These are phyloP conservation scores for Penicillium polonicum DNA, from an alignment of 2,329 filamentous ascomycete genomes.

Conservation along the genomic window DNA sequence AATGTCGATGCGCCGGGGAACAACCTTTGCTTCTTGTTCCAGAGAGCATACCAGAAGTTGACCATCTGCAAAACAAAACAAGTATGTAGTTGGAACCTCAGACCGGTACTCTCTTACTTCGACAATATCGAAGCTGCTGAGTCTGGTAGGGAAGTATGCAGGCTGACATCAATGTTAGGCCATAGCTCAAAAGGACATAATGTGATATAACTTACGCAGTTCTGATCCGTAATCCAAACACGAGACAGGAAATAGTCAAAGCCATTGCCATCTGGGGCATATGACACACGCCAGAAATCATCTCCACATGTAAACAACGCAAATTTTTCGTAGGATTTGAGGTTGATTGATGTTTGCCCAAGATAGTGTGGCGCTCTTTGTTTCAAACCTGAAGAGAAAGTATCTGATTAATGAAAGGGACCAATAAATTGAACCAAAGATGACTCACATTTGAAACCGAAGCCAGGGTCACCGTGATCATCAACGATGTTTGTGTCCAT, in stretches of 20 bases:
- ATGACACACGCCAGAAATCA: slow-evolving; percentile 41
- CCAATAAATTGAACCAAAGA: background rate
- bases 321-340: slow-evolving; percentile 32
- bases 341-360: slow-evolving; percentile 39
- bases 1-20: slow-evolving; percentile 42
- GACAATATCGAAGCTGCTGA: slow-evolving; percentile 40
- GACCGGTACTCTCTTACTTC: slow-evolving; percentile 24
- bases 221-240: slow-evolving; percentile 46
- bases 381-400: slow-evolving; percentile 28
- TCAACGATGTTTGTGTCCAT: slow-evolving; percentile 17
- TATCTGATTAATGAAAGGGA: background rate
- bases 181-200: slow-evolving; percentile 1
- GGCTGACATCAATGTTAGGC: slow-evolving; percentile 31
- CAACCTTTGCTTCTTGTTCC: slow-evolving; percentile 41
- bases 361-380: slow-evolving; percentile 33
- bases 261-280: slow-evolving; percentile 22
- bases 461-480: slow-evolving; percentile 3
- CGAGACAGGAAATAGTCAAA: slow-evolving; percentile 33
- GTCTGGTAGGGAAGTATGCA: slow-evolving; percentile 37
- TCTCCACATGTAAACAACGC: slow-evolving; percentile 39
- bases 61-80: slow-evolving; percentile 50
- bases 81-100: slow-evolving; percentile 39
- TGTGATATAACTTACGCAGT: slow-evolving; percentile 33
- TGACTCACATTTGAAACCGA: slow-evolving; percentile 30
- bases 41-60: slow-evolving; percentile 51